Percentiles rank a stretch among this genome's conserved stretches.
Conservation (phyloP, 805 yeast genomes). For the Suhomyces prunicola region DNA sequence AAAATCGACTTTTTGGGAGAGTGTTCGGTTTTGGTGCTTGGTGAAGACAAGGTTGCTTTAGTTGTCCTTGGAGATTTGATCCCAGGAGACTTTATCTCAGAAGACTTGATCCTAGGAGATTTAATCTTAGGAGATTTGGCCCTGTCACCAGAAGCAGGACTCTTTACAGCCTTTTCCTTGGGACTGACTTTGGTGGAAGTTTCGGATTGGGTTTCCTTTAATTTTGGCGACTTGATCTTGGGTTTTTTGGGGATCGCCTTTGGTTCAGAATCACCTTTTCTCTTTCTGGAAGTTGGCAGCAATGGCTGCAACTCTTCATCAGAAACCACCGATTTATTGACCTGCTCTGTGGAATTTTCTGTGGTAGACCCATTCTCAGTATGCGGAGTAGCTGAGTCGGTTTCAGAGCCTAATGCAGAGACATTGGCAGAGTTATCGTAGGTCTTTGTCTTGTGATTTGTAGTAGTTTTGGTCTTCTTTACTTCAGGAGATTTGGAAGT, state of each 20-base stretch:
- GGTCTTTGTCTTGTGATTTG: background rate
- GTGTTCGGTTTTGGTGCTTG: background rate
- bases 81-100: background rate
- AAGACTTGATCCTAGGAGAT: background rate
- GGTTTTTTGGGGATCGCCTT: slow-evolving; percentile 2
- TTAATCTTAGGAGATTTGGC: background rate
- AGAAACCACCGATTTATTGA: slow-evolving; percentile 18
- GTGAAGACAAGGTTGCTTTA: background rate
- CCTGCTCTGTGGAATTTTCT: background rate
- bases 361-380: background rate
- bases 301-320: slow-evolving; percentile 35
- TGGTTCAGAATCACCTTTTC: background rate
- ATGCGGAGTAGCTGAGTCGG: background rate
- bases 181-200: background rate
- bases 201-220: background rate
- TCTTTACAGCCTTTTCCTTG: background rate
- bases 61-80: background rate
- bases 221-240: slow-evolving; percentile 2
- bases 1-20: slow-evolving; percentile 4
- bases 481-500: background rate
- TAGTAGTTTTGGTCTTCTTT: background rate
- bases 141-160: background rate
- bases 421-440: background rate
- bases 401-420: background rate
- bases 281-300: slow-evolving; percentile 1